Base-by-base conservation (phyloP, 2,329 filamentous ascomycete genomes). In the Pyricularia pennisetigena region DNA sequence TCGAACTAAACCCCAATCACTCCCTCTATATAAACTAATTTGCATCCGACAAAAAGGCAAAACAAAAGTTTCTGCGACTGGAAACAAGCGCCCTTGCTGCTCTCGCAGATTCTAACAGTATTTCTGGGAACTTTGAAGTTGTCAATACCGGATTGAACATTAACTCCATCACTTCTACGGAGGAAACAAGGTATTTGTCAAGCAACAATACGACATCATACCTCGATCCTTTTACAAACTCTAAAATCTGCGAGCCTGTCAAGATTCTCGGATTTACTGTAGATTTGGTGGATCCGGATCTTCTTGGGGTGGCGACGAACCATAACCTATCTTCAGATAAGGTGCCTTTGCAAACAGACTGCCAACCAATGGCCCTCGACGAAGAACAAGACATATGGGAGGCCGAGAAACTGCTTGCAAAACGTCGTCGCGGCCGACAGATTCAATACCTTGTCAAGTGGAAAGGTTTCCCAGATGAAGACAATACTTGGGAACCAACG, bases 401-500 rank as follows among this genome's bases (percentile, higher is more conserved):
- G 61, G 71, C 69, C 69, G 59, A 73, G 69, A 68, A 49, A 35
- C 65, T 73, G 61, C 71, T 73, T 71, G 67, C 70, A 30, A 73
- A 71, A 67, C 72, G 49, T 68, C 72, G 68, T 67, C 41, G 59
- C 70, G 65, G 69, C 54, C 72, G 70, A 61, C 66, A 64, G 67
- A 70, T 69, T 66, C 70, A 62, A 64, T 73, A 71, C 64, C 68
- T 73, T 72, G 64, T 72, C 30, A 72, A 73, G 69, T 73, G 35
- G 69, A 72, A 70, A 70, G 72, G 69, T 28, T 73, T 72, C 68
- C 61, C 57, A 23, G 28, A 72, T 64, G 29, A 70, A 12, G 67
- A 63, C 14, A 73, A 72, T 69, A 72, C 68, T 54, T 73, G 26
- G 26, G 62, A 26, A n/a, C 16, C 62, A 64, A 29, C n/a, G n/a